A percentile compares a stretch with the other conserved stretches of the same genome.
Evolutionary conservation across 2,329 filamentous ascomycete species (phyloP).

Genomic region (Trichoderma gracile): DNA sequence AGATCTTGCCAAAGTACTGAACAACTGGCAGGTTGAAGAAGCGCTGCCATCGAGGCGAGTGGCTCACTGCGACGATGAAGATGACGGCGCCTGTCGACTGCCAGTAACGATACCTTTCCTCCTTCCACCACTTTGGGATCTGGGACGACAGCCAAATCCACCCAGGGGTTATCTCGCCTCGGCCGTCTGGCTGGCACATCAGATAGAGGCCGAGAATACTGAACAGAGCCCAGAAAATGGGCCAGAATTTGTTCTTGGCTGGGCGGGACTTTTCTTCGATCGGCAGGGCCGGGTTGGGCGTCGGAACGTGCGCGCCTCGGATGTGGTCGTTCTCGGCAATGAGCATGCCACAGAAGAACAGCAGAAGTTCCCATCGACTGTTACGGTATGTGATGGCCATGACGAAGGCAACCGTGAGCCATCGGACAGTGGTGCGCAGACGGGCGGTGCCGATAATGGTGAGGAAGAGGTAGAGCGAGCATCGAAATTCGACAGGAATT

Average conservation of each 20-base stretch:
- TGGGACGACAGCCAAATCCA: conserved; percentile 51
- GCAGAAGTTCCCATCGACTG: conserved; percentile 55
- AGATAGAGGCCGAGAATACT: conserved; percentile 56
- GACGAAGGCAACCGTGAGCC: conserved; percentile 45
- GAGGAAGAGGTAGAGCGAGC: conserved; percentile 59
- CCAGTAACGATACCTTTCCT: conserved; percentile 57
- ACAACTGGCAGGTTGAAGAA: conserved; percentile 52
- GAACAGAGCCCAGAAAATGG: conserved; percentile 43
- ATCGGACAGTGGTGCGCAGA: conserved; percentile 45
- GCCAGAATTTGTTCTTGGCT: conserved; percentile 24
- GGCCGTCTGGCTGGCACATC: conserved; percentile 42
- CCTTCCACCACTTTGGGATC: conserved; percentile 52
- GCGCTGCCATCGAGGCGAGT: conserved; percentile 49
- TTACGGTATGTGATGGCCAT: conserved; percentile 49
- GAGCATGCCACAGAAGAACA: conserved; percentile 57
- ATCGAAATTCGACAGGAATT: conserved; percentile 61
- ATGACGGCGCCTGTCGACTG: conserved; percentile 55
- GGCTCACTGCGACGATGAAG: conserved; percentile 53
- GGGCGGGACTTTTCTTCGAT: conserved; percentile 29
- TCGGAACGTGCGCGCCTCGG: conserved; percentile 46
- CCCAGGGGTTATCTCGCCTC: conserved; percentile 52
- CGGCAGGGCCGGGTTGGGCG: conserved; percentile 31
- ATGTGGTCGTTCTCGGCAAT: conserved; percentile 58
- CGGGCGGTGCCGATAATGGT: conserved; percentile 52
- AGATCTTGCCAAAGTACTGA: conserved; percentile 62